phyloP scores from a whole-genome alignment of 1,139 yeast genomes.

The Geotrichum fermentans region DNA sequence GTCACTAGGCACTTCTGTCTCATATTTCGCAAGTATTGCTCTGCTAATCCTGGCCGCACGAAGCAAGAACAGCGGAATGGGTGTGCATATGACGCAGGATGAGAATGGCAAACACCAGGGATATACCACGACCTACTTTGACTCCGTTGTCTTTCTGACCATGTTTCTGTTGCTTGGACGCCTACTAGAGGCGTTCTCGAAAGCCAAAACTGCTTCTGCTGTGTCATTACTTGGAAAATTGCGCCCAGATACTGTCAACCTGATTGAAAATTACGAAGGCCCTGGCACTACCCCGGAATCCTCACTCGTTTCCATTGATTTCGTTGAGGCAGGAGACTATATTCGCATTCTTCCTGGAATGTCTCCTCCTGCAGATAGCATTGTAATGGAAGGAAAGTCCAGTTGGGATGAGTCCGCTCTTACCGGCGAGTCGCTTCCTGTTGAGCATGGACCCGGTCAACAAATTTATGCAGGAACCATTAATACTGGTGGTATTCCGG shows the following conservation, averaged over 20 bases:
- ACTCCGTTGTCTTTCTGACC: slow-evolving; percentile 70
- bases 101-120: slow-evolving; percentile 36
- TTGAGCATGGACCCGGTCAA: slow-evolving; percentile 56
- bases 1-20: slow-evolving; percentile 66
- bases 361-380: slow-evolving; percentile 68
- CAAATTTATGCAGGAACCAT: slow-evolving; percentile 71
- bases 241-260: slow-evolving; percentile 49
- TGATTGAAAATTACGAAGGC: slow-evolving; percentile 40
- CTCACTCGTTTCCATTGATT: slow-evolving; percentile 41
- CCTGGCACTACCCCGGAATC: slow-evolving; percentile 16
- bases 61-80: slow-evolving; percentile 17
- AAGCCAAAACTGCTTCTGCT: slow-evolving; percentile 62
- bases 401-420: slow-evolving; percentile 73
- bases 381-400: slow-evolving; percentile 52
- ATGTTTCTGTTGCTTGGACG: slow-evolving; percentile 68
- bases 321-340: slow-evolving; percentile 59
- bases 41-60: slow-evolving; percentile 49
- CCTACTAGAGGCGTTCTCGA: slow-evolving; percentile 60
- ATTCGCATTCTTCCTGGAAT: slow-evolving; percentile 61
- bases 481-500: slow-evolving; percentile 52
- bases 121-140: slow-evolving; percentile 63
- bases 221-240: slow-evolving; percentile 50
- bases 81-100: slow-evolving; percentile 21
- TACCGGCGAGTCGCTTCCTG: slow-evolving; percentile 73
- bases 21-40: slow-evolving; percentile 65